Base-by-base conservation (phyloP, 805 yeast genomes). In the Suhomyces sp. region DNA sequence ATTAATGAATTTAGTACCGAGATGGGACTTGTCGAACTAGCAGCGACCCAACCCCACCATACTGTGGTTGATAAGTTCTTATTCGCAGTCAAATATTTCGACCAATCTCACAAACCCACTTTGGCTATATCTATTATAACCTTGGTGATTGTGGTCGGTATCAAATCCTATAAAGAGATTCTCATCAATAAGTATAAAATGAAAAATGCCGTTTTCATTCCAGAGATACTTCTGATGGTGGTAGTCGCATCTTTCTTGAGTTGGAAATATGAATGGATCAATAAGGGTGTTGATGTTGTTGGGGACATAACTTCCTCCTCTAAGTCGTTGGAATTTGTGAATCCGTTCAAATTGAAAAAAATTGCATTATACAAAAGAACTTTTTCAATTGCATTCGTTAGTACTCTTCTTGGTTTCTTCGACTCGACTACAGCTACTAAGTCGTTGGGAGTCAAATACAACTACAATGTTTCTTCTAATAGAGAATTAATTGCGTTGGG, bases 1-100 rank as follows among this genome's bases (percentile, higher is more conserved):
- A 65, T 83, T 48, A 68, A 30, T 61, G 34, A 67, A 56, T 39
- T 56, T 38, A 44, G 84, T 75, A 77, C 47, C 77, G 85, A 53
- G 53, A 60, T 58, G 52, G 65, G 67, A 3, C 38, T 60, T 23
- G 40, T 38, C 13, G 39, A 50, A 25, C 37, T 50, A 35, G 46
- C 54, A 2, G 23, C 23, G 10, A 25, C 38, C 11, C 45, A 49
- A 22, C 60, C 56, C 3, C 56, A 56, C 40, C 15, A 40, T 13
- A 40, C 60, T 17, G 55, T 57, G 19, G 19, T 50, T 5, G 53
- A 49, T 16, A 54, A 54, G 35, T 5, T 54, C 6, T 5, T 43
- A 13, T 53, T 51, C 28, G 39, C 43, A 3, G 10, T 44, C 7
- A 25, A 24, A 4, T 31, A 43, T 23, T 39, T 36, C 17, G 25